Evolutionary conservation across 345 rosid genomes (phyloP).

Genomic region (Hypericum perforatum): DNA sequence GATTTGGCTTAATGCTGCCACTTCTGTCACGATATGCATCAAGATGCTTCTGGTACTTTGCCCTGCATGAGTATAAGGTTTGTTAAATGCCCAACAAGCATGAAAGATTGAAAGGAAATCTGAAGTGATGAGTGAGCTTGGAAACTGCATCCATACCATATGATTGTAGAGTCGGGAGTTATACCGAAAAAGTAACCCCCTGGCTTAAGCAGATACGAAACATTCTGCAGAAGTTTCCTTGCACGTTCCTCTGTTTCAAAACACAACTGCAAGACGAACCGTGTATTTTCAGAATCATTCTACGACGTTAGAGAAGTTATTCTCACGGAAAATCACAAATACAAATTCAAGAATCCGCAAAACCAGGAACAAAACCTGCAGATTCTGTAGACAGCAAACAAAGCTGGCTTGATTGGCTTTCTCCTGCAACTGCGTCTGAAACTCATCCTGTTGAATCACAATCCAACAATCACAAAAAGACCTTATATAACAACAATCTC

Average conservation of each 20-base stretch:
- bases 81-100: background rate
- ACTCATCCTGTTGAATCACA: constrained; percentile 42
- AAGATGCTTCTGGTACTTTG: constrained; percentile 94
- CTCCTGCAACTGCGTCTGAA: constrained; percentile 50
- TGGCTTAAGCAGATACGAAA: constrained; percentile 72
- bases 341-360: background rate
- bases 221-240: constrained; percentile 71
- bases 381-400: constrained; percentile 88
- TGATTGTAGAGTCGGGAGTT: constrained; percentile 95
- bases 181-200: constrained; percentile 97
- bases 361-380: constrained; percentile 45
- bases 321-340: background rate
- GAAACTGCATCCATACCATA: constrained; percentile 62
- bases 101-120: constrained; percentile 1
- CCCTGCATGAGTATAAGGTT: constrained; percentile 40
- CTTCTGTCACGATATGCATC: constrained; percentile 93
- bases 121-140: background rate
- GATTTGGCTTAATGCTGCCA: constrained; percentile 65
- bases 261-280: constrained; percentile 46
- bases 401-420: constrained; percentile 56
- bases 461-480: background rate
- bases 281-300: background rate
- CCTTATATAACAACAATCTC: background rate
- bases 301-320: background rate
- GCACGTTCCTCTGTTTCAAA: constrained; percentile 93